Percentiles rank a stretch among this genome's conserved stretches.
Conservation (phyloP, 83 land plant species). For the Diphasiastrum complanatum region DNA sequence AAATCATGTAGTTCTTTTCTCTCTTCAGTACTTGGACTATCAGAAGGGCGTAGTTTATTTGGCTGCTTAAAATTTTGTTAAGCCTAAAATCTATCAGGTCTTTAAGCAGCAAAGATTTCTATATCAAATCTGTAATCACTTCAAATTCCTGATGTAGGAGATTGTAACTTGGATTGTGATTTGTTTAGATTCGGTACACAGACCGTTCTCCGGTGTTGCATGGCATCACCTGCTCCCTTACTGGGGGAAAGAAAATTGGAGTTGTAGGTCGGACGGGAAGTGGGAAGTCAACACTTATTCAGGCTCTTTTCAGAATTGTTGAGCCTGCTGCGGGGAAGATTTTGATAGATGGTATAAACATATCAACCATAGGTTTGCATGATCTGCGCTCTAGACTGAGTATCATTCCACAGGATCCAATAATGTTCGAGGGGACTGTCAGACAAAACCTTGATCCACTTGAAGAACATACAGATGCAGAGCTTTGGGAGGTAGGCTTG, state of each 20-base stretch:
- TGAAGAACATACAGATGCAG: conserved; percentile 51
- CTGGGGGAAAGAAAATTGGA: conserved; percentile 63
- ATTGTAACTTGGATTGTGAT: background rate
- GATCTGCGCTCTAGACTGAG: conserved; percentile 58
- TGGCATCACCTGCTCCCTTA: conserved; percentile 64
- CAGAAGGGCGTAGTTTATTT: conserved; percentile 15
- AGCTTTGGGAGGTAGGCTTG: conserved; percentile 65
- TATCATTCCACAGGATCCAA: conserved; percentile 76
- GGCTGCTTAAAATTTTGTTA: background rate
- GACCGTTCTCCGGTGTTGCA: conserved; percentile 62
- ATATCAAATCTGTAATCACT: background rate
- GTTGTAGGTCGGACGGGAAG: conserved; percentile 82
- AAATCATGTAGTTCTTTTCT: conserved; percentile 3
- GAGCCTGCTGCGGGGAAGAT: conserved; percentile 68
- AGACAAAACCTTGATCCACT: conserved; percentile 64
- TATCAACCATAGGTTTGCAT: conserved; percentile 55
- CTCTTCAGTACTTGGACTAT: no score
- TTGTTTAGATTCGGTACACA: conserved; percentile 56
- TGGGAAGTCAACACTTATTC: conserved; percentile 83
- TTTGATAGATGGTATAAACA: conserved; percentile 56
- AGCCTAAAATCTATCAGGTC: background rate
- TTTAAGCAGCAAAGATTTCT: background rate
- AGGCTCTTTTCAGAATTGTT: conserved; percentile 62
- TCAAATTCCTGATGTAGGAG: background rate
- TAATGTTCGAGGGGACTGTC: conserved; percentile 66